Evolutionary conservation across 495 filamentous ascomycete genomes (phyloP), one percentile per base, ranked within the genome.

Genomic region (Aspergillus taichungensis): DNA sequence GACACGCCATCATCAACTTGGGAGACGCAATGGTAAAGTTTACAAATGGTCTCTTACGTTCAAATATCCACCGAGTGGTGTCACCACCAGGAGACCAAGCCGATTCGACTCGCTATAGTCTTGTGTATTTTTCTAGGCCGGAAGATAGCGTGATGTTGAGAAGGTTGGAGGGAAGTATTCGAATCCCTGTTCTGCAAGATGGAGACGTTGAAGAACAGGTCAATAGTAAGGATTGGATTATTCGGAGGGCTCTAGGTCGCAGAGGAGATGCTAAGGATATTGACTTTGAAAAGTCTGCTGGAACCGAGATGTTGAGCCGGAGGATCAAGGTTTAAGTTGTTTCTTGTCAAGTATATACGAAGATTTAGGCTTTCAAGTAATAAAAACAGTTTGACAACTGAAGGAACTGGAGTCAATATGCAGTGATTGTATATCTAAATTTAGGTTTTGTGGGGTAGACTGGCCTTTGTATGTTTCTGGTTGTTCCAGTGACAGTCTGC

Each of bases 11-110:
- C 30, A 63, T 84, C 40, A 85, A 86, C 43, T 67, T 86, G 0
- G 82, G 80, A 1, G 82, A 86, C 44, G 76, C 79, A 7, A 71
- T 82, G 62, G 74, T 76, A 7, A 79, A 76, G 34, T 83, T 84
- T 52, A 78, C 77, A 6, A 74, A 73, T 40, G 77, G 79, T 6
- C 47, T 76, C n/a, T 54, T 84, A 34, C 69, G 79, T 13, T 74
- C 71, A 1, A 82, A 80, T 51, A 76, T 83, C 8, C 81, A 84
- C 56, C 69, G 81, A 4, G 80, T 84, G 12, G 73, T 78, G 4
- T 65, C 67, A 1, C 69, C 80, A 3, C 77, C 79, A 0, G 78
- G 75, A 5, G 52, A 59, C 6, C 79, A 84, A 47, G 74, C 59
- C 0, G 57, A 56, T n/a, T 58, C 48, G 30, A 67, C 68, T 31